These are phyloP conservation scores for Russula earlei DNA, from an alignment of 768 basidiomycete genomes.

Conservation along the genomic window DNA sequence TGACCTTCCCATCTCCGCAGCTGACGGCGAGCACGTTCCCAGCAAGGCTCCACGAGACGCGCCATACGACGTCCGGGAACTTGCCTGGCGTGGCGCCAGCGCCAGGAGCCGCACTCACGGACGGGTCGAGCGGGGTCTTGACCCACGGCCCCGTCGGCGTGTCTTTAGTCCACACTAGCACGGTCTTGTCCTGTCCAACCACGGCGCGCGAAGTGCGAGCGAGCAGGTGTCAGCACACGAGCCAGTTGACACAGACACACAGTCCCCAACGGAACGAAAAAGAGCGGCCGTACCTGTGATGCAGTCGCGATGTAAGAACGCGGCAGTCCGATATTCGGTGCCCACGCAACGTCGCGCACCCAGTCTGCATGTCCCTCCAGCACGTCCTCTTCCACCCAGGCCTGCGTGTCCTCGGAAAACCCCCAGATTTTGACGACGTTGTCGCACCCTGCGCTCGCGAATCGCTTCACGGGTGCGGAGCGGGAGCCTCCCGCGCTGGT, in stretches of 20 bases:
- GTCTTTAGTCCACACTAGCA: conserved; percentile 88
- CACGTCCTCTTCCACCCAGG: conserved; percentile 85
- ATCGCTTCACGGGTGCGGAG: conserved; percentile 63
- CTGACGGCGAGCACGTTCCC: conserved; percentile 95
- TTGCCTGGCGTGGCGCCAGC: conserved; percentile 50
- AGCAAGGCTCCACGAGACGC: conserved; percentile 96
- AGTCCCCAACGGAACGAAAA: neutral
- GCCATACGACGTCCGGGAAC: conserved; percentile 97
- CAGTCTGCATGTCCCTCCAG: conserved; percentile 93
- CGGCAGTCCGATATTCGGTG: conserved; percentile 91
- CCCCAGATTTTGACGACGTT: conserved; percentile 93
- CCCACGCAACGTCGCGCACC: conserved; percentile 99
- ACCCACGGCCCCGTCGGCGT: conserved; percentile 64
- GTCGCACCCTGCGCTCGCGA: conserved; percentile 94
- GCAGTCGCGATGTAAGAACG: conserved; percentile 94
- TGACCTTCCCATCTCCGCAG: conserved; percentile 96
- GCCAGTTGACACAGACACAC: neutral
- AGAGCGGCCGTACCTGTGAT: conserved; percentile 50
- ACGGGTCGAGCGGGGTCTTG: conserved; percentile 72
- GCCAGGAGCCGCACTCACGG: conserved; percentile 36
- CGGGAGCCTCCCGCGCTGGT: conserved; percentile 41
- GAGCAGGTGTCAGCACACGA: neutral
- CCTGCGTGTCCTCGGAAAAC: conserved; percentile 76
- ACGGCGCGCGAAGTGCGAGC: neutral
- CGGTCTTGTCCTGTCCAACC: conserved; percentile 58